Conservation (phyloP, 441 rosid species). For the Gossypium lobatum region DNA sequence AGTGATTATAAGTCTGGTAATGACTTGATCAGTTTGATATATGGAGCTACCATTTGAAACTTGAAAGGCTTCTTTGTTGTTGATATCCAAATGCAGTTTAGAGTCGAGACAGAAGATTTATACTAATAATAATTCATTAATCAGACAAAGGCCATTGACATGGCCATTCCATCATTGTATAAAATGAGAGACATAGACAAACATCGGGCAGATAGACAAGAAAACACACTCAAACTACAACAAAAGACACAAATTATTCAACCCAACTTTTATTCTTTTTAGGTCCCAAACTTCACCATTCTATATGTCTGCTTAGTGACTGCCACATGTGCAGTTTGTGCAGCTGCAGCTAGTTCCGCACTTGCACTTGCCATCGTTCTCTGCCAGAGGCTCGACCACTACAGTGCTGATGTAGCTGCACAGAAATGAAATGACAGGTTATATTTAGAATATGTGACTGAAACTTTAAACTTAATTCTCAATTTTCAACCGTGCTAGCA, state of each 20-base stretch:
- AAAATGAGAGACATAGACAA: too few species aligned
- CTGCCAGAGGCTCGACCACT: conserved; percentile 44
- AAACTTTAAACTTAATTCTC: neutral
- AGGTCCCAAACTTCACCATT: neutral
- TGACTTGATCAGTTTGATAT: neutral
- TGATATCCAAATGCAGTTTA: neutral
- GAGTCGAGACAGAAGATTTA: neutral
- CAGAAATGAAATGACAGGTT: neutral
- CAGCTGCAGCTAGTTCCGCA: conserved; percentile 23
- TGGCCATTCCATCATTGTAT: conserved; percentile 20
- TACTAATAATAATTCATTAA: conserved; percentile 22
- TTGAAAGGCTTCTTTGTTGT: neutral
- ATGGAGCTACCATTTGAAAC: neutral
- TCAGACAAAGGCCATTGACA: neutral
- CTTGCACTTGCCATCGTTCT: conserved; percentile 67
- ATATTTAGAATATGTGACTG: neutral
- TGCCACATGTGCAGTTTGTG: neutral
- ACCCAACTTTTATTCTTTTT: neutral
- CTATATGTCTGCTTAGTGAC: neutral
- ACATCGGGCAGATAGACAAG: too few species aligned
- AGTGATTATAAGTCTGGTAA: neutral
- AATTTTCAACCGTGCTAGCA: neutral
- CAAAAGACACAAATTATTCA: conserved; percentile 17
- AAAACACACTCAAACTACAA: neutral
- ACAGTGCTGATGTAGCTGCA: conserved; percentile 48